These are phyloP conservation scores for Coffea eugenioides DNA, from an alignment of 257 asterid species.

Conservation along the genomic window DNA sequence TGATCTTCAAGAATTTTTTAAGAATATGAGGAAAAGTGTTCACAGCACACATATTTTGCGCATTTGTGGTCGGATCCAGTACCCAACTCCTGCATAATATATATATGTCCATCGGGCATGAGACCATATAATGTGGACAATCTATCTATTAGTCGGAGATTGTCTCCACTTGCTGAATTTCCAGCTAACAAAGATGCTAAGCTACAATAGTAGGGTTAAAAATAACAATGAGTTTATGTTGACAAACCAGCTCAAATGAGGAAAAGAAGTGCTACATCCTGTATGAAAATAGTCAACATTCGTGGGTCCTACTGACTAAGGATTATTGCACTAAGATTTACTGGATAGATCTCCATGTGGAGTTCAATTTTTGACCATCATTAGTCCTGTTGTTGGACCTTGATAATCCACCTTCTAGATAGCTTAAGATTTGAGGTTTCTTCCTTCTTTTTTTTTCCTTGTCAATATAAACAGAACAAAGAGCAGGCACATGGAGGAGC, in stretches of 20 bases:
- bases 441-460: conserved; percentile 8
- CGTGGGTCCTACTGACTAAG: conserved; percentile 25
- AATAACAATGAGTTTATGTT: conserved; percentile 29
- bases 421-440: background rate
- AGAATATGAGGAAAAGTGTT: background rate
- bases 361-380: conserved; percentile 11
- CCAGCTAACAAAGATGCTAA: conserved; percentile 16
- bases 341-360: conserved; percentile 26
- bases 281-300: conserved; percentile 28
- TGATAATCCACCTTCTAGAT: background rate
- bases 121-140: conserved; percentile 53
- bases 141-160: conserved; percentile 39
- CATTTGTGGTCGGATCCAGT: background rate
- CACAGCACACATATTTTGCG: background rate
- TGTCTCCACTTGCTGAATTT: conserved; percentile 29
- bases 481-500: background rate
- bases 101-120: conserved; percentile 10
- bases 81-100: background rate
- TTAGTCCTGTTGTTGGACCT: background rate
- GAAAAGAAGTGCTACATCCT: conserved; percentile 37
- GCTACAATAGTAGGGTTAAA: conserved; percentile 18
- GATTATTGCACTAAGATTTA: conserved; percentile 26
- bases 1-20: background rate
- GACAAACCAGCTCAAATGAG: conserved; percentile 22
- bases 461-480: conserved; percentile 10